A percentile compares a stretch with the other conserved stretches of the same genome.
Conservation (phyloP, 805 yeast species). For the Saturnispora sanitii region DNA sequence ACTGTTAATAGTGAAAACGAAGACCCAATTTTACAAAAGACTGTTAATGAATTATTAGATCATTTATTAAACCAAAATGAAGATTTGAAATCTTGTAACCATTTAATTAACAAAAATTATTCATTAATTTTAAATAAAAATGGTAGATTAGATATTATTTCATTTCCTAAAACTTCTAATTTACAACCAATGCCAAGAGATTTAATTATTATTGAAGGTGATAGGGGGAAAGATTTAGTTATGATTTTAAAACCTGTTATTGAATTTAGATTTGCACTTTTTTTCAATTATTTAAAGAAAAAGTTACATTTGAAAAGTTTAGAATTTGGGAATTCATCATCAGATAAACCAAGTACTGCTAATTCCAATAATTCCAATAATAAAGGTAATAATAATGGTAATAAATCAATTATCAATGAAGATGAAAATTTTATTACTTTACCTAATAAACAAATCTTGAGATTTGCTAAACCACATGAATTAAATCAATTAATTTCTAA, state of each 20-base stretch:
- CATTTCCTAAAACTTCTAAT: constrained; percentile 57
- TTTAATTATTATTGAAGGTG: constrained; percentile 73
- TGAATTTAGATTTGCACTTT: constrained; percentile 53
- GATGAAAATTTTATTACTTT: constrained; percentile 56
- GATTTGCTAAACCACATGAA: constrained; percentile 71
- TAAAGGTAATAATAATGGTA: constrained; percentile 7
- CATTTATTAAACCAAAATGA: constrained; percentile 36
- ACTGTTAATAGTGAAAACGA: neutral
- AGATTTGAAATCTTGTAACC: constrained; percentile 30
- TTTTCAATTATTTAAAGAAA: constrained; percentile 66
- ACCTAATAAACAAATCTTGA: constrained; percentile 67
- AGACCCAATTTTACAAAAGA: constrained; percentile 14
- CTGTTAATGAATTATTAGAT: constrained; percentile 27
- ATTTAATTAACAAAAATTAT: constrained; percentile 26
- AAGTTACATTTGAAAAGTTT: constrained; percentile 53
- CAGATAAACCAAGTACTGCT: constrained; percentile 11
- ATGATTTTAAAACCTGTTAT: constrained; percentile 60
- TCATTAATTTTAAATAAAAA: constrained; percentile 29
- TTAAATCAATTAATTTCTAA: constrained; percentile 51
- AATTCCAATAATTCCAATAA: constrained; percentile 13
- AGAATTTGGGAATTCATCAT: constrained; percentile 26
- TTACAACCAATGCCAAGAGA: constrained; percentile 49
- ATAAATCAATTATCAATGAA: constrained; percentile 33
- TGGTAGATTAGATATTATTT: constrained; percentile 52
- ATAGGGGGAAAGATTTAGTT: constrained; percentile 72